Conservation (phyloP, 306 rosid species). For the Sesbania bispinosa region DNA sequence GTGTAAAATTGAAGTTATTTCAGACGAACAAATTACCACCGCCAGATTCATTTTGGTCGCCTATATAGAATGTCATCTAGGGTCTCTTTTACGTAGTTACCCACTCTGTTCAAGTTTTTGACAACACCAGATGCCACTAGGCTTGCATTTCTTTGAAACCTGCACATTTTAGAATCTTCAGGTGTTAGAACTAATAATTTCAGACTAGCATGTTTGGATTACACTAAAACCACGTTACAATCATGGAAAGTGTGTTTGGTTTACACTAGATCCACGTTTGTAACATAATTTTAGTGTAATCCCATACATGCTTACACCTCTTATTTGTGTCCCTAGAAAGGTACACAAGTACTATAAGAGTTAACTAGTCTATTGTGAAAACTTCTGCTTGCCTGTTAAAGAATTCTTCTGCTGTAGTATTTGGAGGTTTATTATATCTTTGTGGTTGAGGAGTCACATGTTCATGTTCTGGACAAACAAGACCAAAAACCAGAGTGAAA, state of each 20-base stretch:
- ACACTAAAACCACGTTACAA: too few species aligned
- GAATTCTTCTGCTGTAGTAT: conserved; percentile 55
- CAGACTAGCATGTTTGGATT: too few species aligned
- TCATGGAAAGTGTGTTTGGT: too few species aligned
- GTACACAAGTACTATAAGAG: neutral
- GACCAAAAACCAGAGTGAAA: neutral
- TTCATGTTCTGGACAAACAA: conserved; percentile 37
- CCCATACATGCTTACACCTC: too few species aligned
- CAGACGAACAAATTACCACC: neutral
- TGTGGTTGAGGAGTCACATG: conserved; percentile 50
- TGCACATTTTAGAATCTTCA: conserved; percentile 28
- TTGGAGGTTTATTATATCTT: conserved; percentile 50
- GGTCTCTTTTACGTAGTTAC: conserved; percentile 58
- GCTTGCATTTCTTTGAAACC: conserved; percentile 76
- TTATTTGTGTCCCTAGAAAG: neutral
- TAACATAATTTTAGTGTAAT: too few species aligned
- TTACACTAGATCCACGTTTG: too few species aligned
- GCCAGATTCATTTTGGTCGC: conserved; percentile 56
- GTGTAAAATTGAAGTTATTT: neutral
- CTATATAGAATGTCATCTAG: conserved; percentile 64
- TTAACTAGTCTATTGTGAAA: neutral
- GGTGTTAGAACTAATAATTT: neutral
- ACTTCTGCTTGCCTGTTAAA: conserved; percentile 63
- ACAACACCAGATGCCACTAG: conserved; percentile 83
- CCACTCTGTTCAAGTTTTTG: conserved; percentile 66